A percentile compares a stretch with the other conserved stretches of the same genome.
Conservation (phyloP, 2,329 filamentous ascomycete genomes). For the Escovopsis sp. region DNA sequence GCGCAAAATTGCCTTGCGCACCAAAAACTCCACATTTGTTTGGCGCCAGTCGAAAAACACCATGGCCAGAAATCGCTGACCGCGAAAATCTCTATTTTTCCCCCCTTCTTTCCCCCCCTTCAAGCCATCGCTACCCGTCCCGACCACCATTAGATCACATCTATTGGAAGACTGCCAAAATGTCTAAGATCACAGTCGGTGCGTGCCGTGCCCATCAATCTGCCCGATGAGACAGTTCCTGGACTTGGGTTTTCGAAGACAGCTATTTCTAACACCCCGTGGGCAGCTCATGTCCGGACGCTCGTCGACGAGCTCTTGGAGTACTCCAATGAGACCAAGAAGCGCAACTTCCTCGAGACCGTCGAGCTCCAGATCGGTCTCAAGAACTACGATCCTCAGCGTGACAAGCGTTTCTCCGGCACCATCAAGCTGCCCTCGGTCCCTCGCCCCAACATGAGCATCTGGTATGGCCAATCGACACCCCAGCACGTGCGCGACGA, state of each 20-base stretch:
- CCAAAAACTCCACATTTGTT: conserved; percentile 13
- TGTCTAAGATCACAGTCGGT: conserved; percentile 79
- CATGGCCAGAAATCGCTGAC: conserved; percentile 10
- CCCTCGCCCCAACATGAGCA: conserved; percentile 78
- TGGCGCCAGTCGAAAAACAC: conserved; percentile 12
- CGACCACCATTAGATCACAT: conserved; percentile 58
- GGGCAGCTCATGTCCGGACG: conserved; percentile 71
- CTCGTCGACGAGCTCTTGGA: conserved; percentile 89
- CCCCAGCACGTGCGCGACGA: no score
- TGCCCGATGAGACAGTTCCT: no score
- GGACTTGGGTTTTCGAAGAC: neutral
- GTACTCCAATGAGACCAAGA: conserved; percentile 89
- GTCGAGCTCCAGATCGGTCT: conserved; percentile 86
- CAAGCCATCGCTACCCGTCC: conserved; percentile 16
- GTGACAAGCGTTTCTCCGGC: conserved; percentile 99
- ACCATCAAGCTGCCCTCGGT: conserved; percentile 90
- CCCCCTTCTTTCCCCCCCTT: conserved; percentile 6
- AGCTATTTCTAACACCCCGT: conserved; percentile 15
- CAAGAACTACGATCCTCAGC: conserved; percentile 98
- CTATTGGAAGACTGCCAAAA: conserved; percentile 80
- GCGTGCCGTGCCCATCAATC: conserved; percentile 12
- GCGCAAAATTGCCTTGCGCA: conserved; percentile 20
- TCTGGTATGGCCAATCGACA: conserved; percentile 35
- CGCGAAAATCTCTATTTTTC: no score
- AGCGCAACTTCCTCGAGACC: conserved; percentile 94